A percentile compares a stretch with the other conserved stretches of the same genome.
These are phyloP conservation scores for Neurospora cerealis DNA, from an alignment of 495 filamentous ascomycete species.

Conservation along the genomic window DNA sequence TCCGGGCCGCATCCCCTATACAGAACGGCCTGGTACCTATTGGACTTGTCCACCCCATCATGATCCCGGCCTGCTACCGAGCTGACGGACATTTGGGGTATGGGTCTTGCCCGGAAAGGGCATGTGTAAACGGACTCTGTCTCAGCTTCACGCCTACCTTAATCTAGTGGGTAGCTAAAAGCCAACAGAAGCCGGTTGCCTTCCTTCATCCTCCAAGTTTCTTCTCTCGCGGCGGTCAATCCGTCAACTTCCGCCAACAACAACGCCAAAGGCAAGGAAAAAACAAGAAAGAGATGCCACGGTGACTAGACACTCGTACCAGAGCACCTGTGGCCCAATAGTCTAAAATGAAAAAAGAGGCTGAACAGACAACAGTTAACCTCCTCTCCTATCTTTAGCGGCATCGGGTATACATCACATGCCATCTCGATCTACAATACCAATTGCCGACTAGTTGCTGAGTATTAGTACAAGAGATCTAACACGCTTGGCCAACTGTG, in stretches of 20 bases:
- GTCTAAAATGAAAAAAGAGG: neutral
- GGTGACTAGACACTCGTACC: neutral
- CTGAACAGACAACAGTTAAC: neutral
- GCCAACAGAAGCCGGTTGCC: neutral
- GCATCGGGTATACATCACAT: neutral
- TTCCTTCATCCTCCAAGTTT: neutral
- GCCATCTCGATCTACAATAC: neutral
- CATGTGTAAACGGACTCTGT: neutral
- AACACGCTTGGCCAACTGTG: neutral
- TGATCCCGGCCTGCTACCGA: neutral
- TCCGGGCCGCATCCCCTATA: neutral
- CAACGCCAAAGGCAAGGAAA: neutral
- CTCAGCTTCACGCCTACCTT: neutral
- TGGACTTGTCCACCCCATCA: neutral
- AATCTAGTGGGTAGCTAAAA: neutral
- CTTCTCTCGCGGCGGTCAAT: conserved; percentile 4
- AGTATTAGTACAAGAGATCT: neutral
- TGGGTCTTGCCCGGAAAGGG: neutral
- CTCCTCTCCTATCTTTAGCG: neutral
- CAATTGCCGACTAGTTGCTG: neutral
- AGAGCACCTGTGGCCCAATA: neutral
- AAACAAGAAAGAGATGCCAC: neutral
- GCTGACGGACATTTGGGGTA: neutral
- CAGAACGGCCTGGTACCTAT: neutral
- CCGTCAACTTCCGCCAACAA: conserved; percentile 2